Base-by-base conservation (phyloP, 2,329 filamentous ascomycete genomes). In the Colletotrichum paranaense region DNA sequence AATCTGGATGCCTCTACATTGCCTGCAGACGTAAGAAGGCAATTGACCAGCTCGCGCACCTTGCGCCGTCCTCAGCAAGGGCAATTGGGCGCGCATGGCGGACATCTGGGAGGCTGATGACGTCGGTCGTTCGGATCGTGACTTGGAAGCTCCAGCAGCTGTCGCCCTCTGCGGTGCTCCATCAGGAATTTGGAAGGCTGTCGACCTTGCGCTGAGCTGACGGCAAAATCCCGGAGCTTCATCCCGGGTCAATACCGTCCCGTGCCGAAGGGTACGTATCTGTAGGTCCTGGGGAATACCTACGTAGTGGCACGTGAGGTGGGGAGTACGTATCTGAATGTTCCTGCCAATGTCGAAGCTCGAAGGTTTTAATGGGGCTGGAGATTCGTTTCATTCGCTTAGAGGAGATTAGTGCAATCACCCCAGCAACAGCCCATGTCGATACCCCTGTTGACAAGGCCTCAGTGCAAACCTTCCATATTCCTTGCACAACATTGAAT, bases 1-100 rank as follows among this genome's bases (percentile, higher is more conserved):
- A 84, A 93, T 91, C 79, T 92, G 90, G 60, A 93, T 90, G 64
- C 84, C 80, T 79, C 91, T 85, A 81, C 89, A 91, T 82, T 90
- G 88, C 62, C 84, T 82, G 79, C 88, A 90, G 60, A 89, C 81
- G 73, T 85, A 87, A 14, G 79, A 77, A 49, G 80, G 78, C 75
- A 76, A 65, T 38, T 59, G 56, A 59, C 59, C 19, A 77, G 73
- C 67, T 80, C 74, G 77, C 63, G 81, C 68, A 74, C 80, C 76
- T 16, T 80, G 82, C 55, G 81, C 79, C 72, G 83, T 77, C 75
- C 82, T 79, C 62, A 82, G 65, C 67, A 87, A 77, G 72, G 83
- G 80, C 77, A 82, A 81, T 77, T 84, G 83, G 75, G 84, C 82
- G 79, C 83, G 84, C 86, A 88, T 88, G 76, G 77, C 82, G 75